Evolutionary conservation across 768 basidiomycete genomes (phyloP).

Genomic region (Lenzites betulinus): DNA sequence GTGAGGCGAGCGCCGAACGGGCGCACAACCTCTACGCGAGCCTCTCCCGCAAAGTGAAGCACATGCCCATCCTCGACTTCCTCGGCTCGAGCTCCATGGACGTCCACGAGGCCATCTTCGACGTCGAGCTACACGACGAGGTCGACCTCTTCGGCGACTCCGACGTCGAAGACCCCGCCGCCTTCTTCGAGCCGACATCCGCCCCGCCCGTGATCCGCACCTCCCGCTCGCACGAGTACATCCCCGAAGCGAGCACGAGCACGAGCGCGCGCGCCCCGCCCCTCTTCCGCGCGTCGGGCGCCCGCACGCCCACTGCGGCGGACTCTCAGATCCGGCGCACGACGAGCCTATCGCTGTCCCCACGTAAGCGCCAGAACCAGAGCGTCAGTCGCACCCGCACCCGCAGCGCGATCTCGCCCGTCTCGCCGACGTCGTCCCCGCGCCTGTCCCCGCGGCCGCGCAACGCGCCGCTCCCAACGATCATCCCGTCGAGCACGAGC

Average conservation of each 20-base stretch:
- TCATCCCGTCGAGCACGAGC: constrained; percentile 22
- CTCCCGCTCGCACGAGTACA: constrained; percentile 18
- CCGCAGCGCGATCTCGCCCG: constrained; percentile 19
- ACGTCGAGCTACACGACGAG: constrained; percentile 54
- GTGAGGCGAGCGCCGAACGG: constrained; percentile 53
- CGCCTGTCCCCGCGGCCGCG: constrained; percentile 28
- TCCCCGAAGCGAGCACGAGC: neutral
- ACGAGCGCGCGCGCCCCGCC: neutral
- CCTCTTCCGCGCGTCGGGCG: constrained; percentile 1
- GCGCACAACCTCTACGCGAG: constrained; percentile 61
- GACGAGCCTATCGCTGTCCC: constrained; percentile 27
- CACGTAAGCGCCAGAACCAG: constrained; percentile 7
- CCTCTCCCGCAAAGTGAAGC: constrained; percentile 71
- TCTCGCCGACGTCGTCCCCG: constrained; percentile 13
- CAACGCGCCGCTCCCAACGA: constrained; percentile 30
- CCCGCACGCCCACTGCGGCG: constrained; percentile 4
- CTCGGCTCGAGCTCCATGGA: constrained; percentile 70
- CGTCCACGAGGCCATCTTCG: constrained; percentile 79
- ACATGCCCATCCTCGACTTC: constrained; percentile 73
- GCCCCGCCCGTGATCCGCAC: constrained; percentile 8
- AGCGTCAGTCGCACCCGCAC: neutral
- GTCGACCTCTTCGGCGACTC: constrained; percentile 52
- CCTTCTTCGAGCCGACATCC: constrained; percentile 13
- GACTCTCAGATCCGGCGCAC: constrained; percentile 16
- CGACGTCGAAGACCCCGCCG: constrained; percentile 42